phyloP scores from a whole-genome alignment of 2,329 filamentous ascomycete genomes.

The Pseudogymnoascus sp. region DNA sequence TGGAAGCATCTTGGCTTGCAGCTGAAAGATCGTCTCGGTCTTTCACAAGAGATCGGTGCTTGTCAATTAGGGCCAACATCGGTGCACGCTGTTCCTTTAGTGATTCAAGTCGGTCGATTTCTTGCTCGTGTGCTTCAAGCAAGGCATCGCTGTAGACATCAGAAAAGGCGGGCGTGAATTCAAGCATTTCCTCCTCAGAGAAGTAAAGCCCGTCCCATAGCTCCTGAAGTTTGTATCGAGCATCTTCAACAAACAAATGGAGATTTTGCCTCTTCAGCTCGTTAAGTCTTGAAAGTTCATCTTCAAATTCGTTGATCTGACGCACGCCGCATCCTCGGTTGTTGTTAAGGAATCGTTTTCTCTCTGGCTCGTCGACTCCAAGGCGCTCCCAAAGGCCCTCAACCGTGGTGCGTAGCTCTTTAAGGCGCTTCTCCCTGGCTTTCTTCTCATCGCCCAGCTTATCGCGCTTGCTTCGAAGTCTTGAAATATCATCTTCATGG shows the following conservation, averaged over 20 bases:
- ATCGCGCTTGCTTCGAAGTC: constrained; percentile 66
- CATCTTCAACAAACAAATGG: constrained; percentile 92
- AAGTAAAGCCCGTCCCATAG: constrained; percentile 93
- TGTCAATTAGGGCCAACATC: constrained; percentile 73
- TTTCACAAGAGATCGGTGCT: constrained; percentile 69
- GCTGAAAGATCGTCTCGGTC: constrained; percentile 82
- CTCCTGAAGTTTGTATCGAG: constrained; percentile 81
- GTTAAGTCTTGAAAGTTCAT: constrained; percentile 76
- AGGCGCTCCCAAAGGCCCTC: constrained; percentile 85
- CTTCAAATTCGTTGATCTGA: constrained; percentile 92
- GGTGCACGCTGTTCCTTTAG: constrained; percentile 83
- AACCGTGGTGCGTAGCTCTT: constrained; percentile 68
- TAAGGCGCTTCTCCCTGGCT: constrained; percentile 64
- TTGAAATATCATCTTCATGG: constrained; percentile 73
- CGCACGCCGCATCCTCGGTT: constrained; percentile 88
- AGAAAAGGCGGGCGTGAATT: constrained; percentile 93
- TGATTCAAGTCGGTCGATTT: constrained; percentile 72
- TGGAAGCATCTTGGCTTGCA: constrained; percentile 90
- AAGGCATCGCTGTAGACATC: constrained; percentile 96
- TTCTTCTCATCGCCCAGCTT: constrained; percentile 85
- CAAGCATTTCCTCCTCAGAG: constrained; percentile 96
- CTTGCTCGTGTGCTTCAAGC: constrained; percentile 87
- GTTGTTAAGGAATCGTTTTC: constrained; percentile 73
- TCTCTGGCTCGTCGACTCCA: constrained; percentile 71
- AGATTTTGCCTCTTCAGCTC: constrained; percentile 93